phyloP scores from a whole-genome alignment of 1,284 basidiomycete genomes.

The Cerrena zonata region DNA sequence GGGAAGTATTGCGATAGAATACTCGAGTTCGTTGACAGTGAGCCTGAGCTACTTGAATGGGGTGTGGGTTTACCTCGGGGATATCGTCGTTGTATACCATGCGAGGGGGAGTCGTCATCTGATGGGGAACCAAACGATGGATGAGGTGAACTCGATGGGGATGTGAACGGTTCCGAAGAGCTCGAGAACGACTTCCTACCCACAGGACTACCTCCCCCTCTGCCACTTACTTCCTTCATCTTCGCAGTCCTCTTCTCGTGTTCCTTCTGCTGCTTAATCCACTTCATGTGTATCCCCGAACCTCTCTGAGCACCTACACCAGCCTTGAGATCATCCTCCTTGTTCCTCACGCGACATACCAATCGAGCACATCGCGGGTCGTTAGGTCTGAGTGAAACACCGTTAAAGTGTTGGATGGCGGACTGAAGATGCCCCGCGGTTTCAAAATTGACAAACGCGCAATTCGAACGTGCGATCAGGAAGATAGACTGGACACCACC shows the following conservation, averaged over 20 bases:
- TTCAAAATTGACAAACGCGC: constrained; percentile 88
- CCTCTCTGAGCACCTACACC: constrained; percentile 91
- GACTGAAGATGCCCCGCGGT: constrained; percentile 56
- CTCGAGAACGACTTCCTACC: constrained; percentile 9
- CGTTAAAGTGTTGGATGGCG: constrained; percentile 74
- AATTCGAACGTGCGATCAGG: constrained; percentile 86
- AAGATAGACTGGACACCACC: constrained; percentile 82
- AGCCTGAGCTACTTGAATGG: constrained; percentile 62
- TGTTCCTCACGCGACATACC: constrained; percentile 80
- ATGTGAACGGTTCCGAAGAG: constrained; percentile 27
- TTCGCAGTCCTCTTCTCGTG: background rate
- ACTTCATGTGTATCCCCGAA: constrained; percentile 75
- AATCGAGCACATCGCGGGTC: constrained; percentile 74
- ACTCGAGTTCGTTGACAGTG: constrained; percentile 69
- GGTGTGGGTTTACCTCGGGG: constrained; percentile 19
- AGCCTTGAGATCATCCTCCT: constrained; percentile 82
- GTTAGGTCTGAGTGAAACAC: constrained; percentile 53
- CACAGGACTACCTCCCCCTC: background rate
- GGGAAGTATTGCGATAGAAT: constrained; percentile 74
- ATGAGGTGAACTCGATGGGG: constrained; percentile 1
- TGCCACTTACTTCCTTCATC: background rate
- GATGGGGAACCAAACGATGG: constrained; percentile 27
- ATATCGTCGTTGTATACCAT: background rate
- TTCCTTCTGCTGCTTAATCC: constrained; percentile 62
- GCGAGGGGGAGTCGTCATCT: constrained; percentile 32